Evolutionary conservation across 805 yeast genomes (phyloP).

Genomic region (Kodamaea neixiangensis): DNA sequence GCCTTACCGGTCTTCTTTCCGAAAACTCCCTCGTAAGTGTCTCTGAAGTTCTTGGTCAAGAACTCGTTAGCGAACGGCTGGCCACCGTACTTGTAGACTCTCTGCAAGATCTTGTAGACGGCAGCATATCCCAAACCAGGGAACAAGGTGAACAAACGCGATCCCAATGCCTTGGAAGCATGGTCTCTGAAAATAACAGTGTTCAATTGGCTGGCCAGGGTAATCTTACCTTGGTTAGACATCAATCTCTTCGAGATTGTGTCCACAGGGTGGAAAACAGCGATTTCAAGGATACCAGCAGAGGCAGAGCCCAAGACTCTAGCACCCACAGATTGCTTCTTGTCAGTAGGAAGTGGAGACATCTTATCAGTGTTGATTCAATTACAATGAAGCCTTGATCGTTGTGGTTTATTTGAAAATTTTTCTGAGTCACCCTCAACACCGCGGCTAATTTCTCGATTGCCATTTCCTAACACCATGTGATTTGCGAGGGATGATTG

Average conservation of each 20-base stretch:
- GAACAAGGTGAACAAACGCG: constrained; percentile 79
- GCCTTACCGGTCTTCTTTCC: constrained; percentile 98
- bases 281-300: constrained; percentile 96
- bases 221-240: constrained; percentile 75
- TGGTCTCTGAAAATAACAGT: constrained; percentile 82
- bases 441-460: constrained; percentile 13
- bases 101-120: constrained; percentile 90
- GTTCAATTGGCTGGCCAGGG: constrained; percentile 69
- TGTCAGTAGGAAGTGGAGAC: constrained; percentile 54
- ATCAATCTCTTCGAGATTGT: constrained; percentile 94
- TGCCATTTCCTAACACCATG: not conserved
- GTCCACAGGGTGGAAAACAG: constrained; percentile 98
- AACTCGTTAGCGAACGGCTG: constrained; percentile 98
- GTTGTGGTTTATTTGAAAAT: constrained; percentile 7
- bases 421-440: constrained; percentile 8
- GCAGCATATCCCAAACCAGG: constrained; percentile 99
- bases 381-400: not conserved
- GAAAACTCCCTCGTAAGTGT: constrained; percentile 69
- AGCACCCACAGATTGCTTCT: constrained; percentile 85
- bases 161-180: constrained; percentile 68
- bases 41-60: constrained; percentile 70
- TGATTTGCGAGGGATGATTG: not conserved
- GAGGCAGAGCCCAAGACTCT: constrained; percentile 96
- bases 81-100: constrained; percentile 99
- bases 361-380: constrained; percentile 14